Conservation (phyloP, 139 green algal species). For the Closterium sp. region DNA sequence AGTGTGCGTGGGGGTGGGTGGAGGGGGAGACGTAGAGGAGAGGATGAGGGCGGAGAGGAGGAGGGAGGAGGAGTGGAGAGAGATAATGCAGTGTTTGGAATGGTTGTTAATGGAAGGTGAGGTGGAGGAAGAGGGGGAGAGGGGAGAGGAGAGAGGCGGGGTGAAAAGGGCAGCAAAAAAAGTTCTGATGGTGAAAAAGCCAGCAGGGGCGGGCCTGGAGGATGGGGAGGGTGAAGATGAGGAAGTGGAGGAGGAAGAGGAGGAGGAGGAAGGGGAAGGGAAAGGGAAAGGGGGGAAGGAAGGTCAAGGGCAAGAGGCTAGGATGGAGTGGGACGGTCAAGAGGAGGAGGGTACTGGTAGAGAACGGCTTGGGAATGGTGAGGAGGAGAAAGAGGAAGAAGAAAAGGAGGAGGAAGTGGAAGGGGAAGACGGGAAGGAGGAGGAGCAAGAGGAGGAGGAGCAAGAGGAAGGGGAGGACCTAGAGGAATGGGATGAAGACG, state of each 20-base stretch:
- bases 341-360: background rate
- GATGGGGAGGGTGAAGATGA: background rate
- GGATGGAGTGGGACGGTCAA: background rate
- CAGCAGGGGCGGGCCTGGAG: background rate
- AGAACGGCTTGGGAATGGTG: too few relatives aligned
- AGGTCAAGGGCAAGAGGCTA: background rate
- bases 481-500: background rate
- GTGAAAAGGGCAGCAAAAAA: background rate
- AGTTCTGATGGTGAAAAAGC: background rate
- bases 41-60: background rate
- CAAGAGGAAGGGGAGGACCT: background rate
- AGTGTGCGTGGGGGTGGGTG: background rate
- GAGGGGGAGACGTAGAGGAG: background rate
- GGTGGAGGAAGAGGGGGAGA: background rate
- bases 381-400: background rate
- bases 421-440: background rate
- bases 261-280: background rate
- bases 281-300: background rate
- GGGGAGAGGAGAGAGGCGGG: background rate
- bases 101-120: background rate
- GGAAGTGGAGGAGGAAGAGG: background rate
- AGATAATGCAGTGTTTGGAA: background rate
- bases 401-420: background rate
- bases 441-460: background rate
- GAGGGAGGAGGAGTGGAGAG: background rate